Evolutionary conservation across 2,329 filamentous ascomycete species (phyloP).

Genomic region (Sarocladiaceae sp.): DNA sequence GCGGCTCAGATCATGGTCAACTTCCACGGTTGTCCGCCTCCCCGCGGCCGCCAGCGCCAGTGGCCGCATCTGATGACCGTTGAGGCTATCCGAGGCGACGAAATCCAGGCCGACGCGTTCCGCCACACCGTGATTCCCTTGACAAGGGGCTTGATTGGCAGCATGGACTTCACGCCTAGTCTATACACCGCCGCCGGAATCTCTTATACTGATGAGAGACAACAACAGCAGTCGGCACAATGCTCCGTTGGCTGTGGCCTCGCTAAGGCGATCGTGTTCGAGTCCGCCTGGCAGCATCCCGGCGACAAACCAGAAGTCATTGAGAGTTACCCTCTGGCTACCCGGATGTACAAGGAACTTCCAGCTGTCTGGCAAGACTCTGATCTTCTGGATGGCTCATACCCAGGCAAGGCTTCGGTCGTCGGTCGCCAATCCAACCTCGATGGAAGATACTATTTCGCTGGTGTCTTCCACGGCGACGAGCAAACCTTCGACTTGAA

Average conservation of each 20-base stretch:
- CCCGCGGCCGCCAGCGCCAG: neutral
- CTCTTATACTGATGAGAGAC: neutral
- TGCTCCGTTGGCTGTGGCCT: slow-evolving; percentile 3
- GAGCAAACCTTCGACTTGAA: slow-evolving; percentile 4
- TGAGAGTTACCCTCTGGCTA: neutral
- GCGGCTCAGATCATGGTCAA: slow-evolving; percentile 4
- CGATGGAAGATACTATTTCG: neutral
- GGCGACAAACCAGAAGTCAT: slow-evolving; percentile 2
- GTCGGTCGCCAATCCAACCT: neutral
- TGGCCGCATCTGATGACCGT: slow-evolving; percentile 3
- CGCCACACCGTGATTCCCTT: slow-evolving; percentile 1
- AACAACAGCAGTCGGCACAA: neutral
- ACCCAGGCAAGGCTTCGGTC: neutral
- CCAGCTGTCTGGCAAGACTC: neutral
- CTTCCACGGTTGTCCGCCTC: slow-evolving; percentile 2
- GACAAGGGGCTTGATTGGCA: slow-evolving; percentile 2
- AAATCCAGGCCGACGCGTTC: neutral
- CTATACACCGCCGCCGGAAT: neutral
- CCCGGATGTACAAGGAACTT: neutral
- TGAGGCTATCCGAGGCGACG: slow-evolving; percentile 1
- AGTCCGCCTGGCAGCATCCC: slow-evolving; percentile 1
- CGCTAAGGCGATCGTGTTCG: neutral
- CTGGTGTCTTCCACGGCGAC: slow-evolving; percentile 2
- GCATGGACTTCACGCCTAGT: slow-evolving; percentile 4
- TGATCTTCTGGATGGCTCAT: slow-evolving; percentile 1